Base-by-base conservation (phyloP, 768 basidiomycete species). In the Psilocybe sp. region DNA sequence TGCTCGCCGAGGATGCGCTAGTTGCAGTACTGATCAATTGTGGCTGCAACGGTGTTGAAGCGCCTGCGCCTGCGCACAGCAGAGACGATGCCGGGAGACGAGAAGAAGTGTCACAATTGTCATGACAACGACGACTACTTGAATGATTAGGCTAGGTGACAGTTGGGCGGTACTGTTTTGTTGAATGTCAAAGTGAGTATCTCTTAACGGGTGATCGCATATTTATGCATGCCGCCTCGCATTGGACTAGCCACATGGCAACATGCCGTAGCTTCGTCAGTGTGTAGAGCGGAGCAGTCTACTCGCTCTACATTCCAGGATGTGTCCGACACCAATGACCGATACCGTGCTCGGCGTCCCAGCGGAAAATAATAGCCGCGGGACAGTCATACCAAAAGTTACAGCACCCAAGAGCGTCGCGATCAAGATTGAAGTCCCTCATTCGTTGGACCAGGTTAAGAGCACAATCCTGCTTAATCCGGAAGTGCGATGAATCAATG, bases 181-280 rank as follows among this genome's bases (percentile, higher is more conserved):
- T 63, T 1, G 74, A 73, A 31, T 82, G 83, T 52, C 83, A 83
- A 62, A 64, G 82, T 80, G 56, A 3, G 78, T 18, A n/a, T 20
- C 23, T 35, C 28, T 4, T 16, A 34, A 32, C 32, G 32, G 13
- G n/a, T 45, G 8, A n/a, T 32, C n/a, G n/a, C n/a, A 8, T 18
- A 18, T 9, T 13, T 45, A 0, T 7, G 18, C 2, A 4, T 10
- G 9, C 13, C 18, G 10, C 16, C 19, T 14, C 55, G 10, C 68
- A 76, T 19, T 83, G 82, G 82, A 60, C 65, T 38, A 47, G 23
- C 0, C 81, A 84, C 60, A 82, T 81, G 54, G 64, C 59, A 14
- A 51, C 50, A 0, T 84, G 83, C 56, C 60, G 66, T 9, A 65
- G 78, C 2, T 82, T 82, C 60, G 62, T 59, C n/a, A 50, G 64